Conservation (phyloP, 768 basidiomycete species). For the Pulveroboletus ravenelii region DNA sequence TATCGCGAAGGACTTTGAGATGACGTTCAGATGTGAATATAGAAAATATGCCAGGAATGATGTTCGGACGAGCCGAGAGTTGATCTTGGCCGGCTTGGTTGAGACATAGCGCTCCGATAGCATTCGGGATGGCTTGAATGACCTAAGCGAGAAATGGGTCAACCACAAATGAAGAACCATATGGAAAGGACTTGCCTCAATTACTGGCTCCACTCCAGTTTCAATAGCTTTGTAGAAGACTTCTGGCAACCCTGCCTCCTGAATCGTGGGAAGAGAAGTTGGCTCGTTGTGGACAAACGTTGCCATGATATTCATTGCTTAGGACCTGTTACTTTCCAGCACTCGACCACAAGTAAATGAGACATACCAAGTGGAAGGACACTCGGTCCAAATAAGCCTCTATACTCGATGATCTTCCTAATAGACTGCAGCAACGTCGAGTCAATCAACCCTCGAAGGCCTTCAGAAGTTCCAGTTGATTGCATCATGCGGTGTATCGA, state of each 20-base stretch:
- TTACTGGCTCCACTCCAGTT: constrained; percentile 75
- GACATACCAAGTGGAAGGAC: constrained; percentile 77
- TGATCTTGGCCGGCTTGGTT: constrained; percentile 87
- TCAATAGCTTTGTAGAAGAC: constrained; percentile 86
- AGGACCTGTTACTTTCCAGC: constrained; percentile 7
- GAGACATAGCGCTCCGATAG: constrained; percentile 92
- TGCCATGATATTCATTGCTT: constrained; percentile 89
- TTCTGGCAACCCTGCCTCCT: constrained; percentile 87
- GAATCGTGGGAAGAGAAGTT: constrained; percentile 86
- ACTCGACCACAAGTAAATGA: not conserved
- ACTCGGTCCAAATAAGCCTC: constrained; percentile 79
- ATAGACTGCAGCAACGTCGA: constrained; percentile 78
- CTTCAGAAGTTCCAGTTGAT: constrained; percentile 88
- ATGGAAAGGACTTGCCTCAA: constrained; percentile 55
- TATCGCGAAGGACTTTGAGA: constrained; percentile 80
- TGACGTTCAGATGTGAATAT: constrained; percentile 84
- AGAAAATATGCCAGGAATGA: constrained; percentile 81
- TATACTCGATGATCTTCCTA: constrained; percentile 82
- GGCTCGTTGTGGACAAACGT: constrained; percentile 99
- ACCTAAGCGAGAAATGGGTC: constrained; percentile 46
- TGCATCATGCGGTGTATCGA: constrained; percentile 98
- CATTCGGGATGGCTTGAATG: constrained; percentile 89
- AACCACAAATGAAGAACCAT: not conserved
- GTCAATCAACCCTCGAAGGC: constrained; percentile 91
- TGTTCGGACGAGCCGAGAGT: constrained; percentile 66